Evolutionary conservation across 352 stramenopile species (phyloP), one percentile per base, ranked within the genome.

Genomic region (Phytopythium oedochilum): DNA sequence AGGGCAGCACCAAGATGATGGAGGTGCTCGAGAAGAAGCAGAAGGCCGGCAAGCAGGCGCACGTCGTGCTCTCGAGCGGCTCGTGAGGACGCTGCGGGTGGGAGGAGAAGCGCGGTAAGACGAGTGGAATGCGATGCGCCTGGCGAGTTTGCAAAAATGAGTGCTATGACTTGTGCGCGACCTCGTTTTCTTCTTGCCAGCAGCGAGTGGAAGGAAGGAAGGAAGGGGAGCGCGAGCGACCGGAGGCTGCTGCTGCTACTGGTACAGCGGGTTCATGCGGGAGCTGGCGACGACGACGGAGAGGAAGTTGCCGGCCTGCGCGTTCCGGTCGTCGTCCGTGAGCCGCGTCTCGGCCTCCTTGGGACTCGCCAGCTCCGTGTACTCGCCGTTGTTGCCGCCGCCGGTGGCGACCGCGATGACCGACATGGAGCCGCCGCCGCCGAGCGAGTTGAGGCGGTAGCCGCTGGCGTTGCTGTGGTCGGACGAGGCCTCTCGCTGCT

Each of bases 11-110:
- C 10, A 90, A 87, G 55, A 91, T 89, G 72, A 94, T 94, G 80
- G 86, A 88, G 46, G 77, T 86, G 40, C 70, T 96, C 9, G 77
- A 92, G 53, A 90, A 86, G 64, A 91, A 92, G 57, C 86, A 96
- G 51, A 82, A 89, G 40, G 69, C 80, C 28, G 71, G 78, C 7
- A 85, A 93, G 56, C 82, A 94, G 66, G 86, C 86, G 23, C 83
- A 91, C 62, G 76, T 96, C 17, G 83, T 94, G 62, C 71, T 96
- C 12, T 90, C 80, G 17, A 79, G 75, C 55, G 80, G 80, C 48
- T 67, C 68, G 20, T 91, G 18, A 52, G 17, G 28, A 39, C 39
- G 39, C 11, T 26, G 36, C 36, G 6, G 17, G n/a, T n/a, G n/a
- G n/a, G n/a, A n/a, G n/a, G n/a, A n/a, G n/a, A n/a, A n/a, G n/a